phyloP scores from a whole-genome alignment of 1,284 basidiomycete species.

The Apiotrichum gracile region DNA sequence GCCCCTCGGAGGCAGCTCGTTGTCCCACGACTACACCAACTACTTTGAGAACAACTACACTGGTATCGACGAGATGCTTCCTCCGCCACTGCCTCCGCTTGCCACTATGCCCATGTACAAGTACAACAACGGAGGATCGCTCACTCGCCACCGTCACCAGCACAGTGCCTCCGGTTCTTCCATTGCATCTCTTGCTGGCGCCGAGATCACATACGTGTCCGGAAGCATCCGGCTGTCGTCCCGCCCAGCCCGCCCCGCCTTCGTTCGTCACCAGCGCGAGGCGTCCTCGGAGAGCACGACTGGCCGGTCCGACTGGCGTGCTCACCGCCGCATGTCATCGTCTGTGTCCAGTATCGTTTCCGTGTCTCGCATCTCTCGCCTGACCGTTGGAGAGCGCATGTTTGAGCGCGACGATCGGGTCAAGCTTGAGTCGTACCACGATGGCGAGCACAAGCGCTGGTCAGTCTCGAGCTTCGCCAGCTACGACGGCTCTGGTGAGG shows the following conservation, averaged over 20 bases:
- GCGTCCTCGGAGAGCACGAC: slow-evolving; percentile 54
- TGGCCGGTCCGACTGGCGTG: slow-evolving; percentile 58
- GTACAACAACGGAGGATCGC: not conserved
- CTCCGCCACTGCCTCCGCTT: slow-evolving; percentile 23
- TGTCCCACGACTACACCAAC: slow-evolving; percentile 69
- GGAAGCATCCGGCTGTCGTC: not conserved
- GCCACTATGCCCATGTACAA: slow-evolving; percentile 22
- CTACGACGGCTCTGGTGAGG: slow-evolving; percentile 5
- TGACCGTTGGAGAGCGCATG: slow-evolving; percentile 82
- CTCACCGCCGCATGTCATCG: slow-evolving; percentile 58
- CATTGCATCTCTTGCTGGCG: slow-evolving; percentile 46
- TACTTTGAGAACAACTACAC: slow-evolving; percentile 50
- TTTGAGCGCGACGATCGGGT: slow-evolving; percentile 57
- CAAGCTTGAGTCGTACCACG: slow-evolving; percentile 6
- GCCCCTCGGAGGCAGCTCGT: slow-evolving; percentile 56
- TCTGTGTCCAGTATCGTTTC: slow-evolving; percentile 59
- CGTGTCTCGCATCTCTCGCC: slow-evolving; percentile 57
- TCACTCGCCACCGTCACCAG: slow-evolving; percentile 20
- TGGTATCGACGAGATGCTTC: not conserved
- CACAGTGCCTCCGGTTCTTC: slow-evolving; percentile 52
- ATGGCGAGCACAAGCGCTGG: slow-evolving; percentile 1
- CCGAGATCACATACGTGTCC: slow-evolving; percentile 22
- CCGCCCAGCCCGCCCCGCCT: not conserved
- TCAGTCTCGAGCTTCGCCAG: not conserved
- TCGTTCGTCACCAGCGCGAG: slow-evolving; percentile 37